Conservation (phyloP, 2,329 filamentous ascomycete species). For the Bipolaris sorokiniana region DNA sequence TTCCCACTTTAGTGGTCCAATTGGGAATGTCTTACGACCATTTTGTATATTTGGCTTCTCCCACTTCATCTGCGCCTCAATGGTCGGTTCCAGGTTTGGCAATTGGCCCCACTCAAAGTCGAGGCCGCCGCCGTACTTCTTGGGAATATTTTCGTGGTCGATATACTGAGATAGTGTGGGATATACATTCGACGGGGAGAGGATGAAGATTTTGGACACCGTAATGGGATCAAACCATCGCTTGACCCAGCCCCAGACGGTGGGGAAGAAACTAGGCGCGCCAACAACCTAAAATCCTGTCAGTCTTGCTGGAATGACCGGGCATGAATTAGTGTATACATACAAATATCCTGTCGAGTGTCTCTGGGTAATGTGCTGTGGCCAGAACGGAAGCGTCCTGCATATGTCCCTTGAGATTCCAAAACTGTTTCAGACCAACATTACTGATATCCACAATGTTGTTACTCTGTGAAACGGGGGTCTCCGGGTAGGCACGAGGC, state of each 20-base stretch:
- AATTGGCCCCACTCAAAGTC: slow-evolving; percentile 81
- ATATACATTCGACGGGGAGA: slow-evolving; percentile 73
- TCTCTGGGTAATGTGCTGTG: slow-evolving; percentile 94
- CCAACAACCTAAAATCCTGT: slow-evolving; percentile 70
- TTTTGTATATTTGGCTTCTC: slow-evolving; percentile 39
- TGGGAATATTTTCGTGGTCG: slow-evolving; percentile 81
- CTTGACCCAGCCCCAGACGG: slow-evolving; percentile 94
- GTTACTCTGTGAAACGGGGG: slow-evolving; percentile 89
- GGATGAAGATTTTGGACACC: slow-evolving; percentile 89
- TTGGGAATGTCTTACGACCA: slow-evolving; percentile 52
- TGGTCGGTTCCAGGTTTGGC: slow-evolving; percentile 69
- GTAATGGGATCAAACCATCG: slow-evolving; percentile 91
- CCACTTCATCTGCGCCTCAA: slow-evolving; percentile 53
- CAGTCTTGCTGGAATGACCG: slow-evolving; percentile 3
- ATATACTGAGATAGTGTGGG: slow-evolving; percentile 82
- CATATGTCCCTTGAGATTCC: slow-evolving; percentile 94
- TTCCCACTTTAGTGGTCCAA: slow-evolving; percentile 57
- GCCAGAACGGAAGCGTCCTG: slow-evolving; percentile 87
- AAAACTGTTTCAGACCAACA: slow-evolving; percentile 91
- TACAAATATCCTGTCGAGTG: slow-evolving; percentile 79
- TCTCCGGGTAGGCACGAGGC: slow-evolving; percentile 73
- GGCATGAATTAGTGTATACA: slow-evolving; percentile 25
- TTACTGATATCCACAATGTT: slow-evolving; percentile 94
- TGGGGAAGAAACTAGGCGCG: slow-evolving; percentile 88
- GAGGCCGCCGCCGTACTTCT: slow-evolving; percentile 85